Evolutionary conservation across 257 asterid species (phyloP), one percentile per base, ranked within the genome.

Genomic region (Forsythia viridissima): DNA sequence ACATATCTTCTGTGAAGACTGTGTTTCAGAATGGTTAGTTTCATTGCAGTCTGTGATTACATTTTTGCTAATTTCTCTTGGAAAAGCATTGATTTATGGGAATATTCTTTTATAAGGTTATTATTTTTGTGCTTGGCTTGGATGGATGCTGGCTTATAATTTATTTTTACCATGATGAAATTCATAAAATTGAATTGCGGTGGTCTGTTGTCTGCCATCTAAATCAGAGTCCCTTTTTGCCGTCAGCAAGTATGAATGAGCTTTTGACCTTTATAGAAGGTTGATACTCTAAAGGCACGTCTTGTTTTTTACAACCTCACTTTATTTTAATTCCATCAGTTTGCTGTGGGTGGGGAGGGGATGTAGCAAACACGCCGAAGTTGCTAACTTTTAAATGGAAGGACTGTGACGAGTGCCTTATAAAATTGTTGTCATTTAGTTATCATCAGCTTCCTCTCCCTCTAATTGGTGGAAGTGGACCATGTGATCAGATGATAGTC

Each of bases 1-100:
- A 80, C 96, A 91, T 82, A 86, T 90, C 59, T 91, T 91, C 78
- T 91, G 96, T 66, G 96, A 91, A 87, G 94, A 89, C 80, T 91
- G 96, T 74, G 91, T 89, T 63, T 90, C 96, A 30, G 94, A 91
- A 81, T 90, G 94, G 96, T 91, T 79, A 78, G 89, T 77, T 41
- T 51, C 8, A 5, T 36, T 72, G 30, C 40, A n/a, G 52, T 34
- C 24, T n/a, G 34, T 15, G 16, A 24, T 44, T 71, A 13, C 72
- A 63, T 18, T 48, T 3, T 30, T 72, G n/a, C 34, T 38, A 46
- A 3, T 65, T 43, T 24, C 77, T 21, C 15, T 59, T 36, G 38
- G 41, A 63, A 39, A 42, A 48, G 34, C 69, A 3, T 61, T 20
- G 12, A 61, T 24, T 61, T 24, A 57, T 57, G 65, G 16, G 34